These are phyloP conservation scores for Melaleuca alternifolia DNA, from an alignment of 345 rosid genomes.

Conservation along the genomic window DNA sequence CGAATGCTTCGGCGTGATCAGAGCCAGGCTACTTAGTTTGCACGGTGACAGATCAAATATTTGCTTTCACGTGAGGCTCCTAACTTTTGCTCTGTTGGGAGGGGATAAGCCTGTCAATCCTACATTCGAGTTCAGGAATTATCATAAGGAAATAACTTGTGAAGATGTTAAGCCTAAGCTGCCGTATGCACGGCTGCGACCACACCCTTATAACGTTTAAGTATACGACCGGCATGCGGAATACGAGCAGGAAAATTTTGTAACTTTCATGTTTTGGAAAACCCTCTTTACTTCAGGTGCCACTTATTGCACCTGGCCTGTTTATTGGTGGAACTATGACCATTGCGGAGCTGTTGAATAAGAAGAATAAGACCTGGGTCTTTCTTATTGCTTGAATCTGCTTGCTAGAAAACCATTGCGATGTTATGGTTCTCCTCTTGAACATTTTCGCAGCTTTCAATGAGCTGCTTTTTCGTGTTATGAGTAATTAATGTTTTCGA, in stretches of 20 bases:
- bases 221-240: background rate
- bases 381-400: background rate
- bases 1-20: constrained; percentile 54
- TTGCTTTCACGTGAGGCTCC: background rate
- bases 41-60: background rate
- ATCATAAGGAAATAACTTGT: background rate
- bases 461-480: background rate
- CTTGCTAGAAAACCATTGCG: background rate
- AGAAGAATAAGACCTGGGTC: background rate
- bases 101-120: background rate
- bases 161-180: background rate
- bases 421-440: background rate
- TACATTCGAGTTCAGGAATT: background rate
- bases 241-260: background rate
- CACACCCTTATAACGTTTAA: background rate
- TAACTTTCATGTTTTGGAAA: background rate
- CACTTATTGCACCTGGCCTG: background rate
- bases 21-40: constrained; percentile 20
- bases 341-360: background rate
- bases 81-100: background rate
- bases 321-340: background rate
- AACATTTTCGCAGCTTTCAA: background rate
- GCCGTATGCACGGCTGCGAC: background rate
- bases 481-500: background rate
- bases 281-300: background rate